Percentiles rank a stretch among this genome's conserved stretches.
These are phyloP conservation scores for Sporisorium sorghi DNA, from an alignment of 1,284 basidiomycete genomes.

Conservation along the genomic window DNA sequence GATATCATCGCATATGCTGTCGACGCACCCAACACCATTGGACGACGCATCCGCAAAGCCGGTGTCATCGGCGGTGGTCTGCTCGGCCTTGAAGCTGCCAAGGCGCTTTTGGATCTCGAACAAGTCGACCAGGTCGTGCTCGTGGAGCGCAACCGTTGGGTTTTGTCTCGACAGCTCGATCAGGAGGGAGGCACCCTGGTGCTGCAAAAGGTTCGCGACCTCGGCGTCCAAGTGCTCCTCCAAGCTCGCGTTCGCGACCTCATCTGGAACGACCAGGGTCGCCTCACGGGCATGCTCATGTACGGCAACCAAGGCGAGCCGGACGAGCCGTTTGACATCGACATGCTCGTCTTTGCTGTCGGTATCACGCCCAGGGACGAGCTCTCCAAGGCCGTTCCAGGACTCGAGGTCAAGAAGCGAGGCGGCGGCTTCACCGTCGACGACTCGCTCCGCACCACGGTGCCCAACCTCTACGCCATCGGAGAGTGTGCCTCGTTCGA, in stretches of 20 bases:
- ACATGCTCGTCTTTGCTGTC: slow-evolving; percentile 68
- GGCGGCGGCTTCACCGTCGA: slow-evolving; percentile 76
- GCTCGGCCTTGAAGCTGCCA: slow-evolving; percentile 80
- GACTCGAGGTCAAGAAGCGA: slow-evolving; percentile 72
- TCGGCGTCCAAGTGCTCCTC: slow-evolving; percentile 77
- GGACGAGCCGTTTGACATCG: slow-evolving; percentile 65
- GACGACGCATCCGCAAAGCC: slow-evolving; percentile 67
- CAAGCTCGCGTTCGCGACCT: slow-evolving; percentile 72
- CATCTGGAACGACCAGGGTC: slow-evolving; percentile 42
- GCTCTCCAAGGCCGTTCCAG: slow-evolving; percentile 71
- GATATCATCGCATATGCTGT: slow-evolving; percentile 56
- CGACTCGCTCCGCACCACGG: slow-evolving; percentile 75
- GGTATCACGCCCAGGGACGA: slow-evolving; percentile 78
- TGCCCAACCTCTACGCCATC: slow-evolving; percentile 77
- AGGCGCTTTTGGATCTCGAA: slow-evolving; percentile 77
- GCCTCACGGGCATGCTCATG: slow-evolving; percentile 60
- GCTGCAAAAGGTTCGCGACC: slow-evolving; percentile 76
- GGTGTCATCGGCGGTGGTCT: slow-evolving; percentile 80
- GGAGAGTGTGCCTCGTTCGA: slow-evolving; percentile 81
- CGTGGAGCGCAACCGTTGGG: slow-evolving; percentile 76
- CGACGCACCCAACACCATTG: slow-evolving; percentile 42
- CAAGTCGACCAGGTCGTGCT: slow-evolving; percentile 73
- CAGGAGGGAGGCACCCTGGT: slow-evolving; percentile 78
- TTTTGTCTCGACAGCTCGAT: slow-evolving; percentile 80
- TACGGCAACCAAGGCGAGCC: slow-evolving; percentile 64